Percentiles rank a stretch among this genome's conserved stretches.
Conservation (phyloP, 129 eudicot genomes). For the Pittosporum tobira region DNA sequence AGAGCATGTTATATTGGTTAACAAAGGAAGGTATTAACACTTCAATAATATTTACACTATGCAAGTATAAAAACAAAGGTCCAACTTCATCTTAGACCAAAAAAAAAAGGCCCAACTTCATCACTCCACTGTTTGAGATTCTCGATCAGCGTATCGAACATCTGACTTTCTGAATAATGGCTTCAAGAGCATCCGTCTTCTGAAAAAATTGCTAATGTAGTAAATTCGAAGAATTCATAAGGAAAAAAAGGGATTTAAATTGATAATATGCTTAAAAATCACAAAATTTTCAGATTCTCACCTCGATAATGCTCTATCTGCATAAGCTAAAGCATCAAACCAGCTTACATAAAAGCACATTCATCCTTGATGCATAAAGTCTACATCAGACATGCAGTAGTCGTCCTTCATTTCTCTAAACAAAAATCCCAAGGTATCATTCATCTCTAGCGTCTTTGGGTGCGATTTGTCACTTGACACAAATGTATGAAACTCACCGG, state of each 20-base stretch:
- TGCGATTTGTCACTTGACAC: conserved; percentile 25
- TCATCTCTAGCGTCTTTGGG: conserved; percentile 14
- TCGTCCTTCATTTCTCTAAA: conserved; percentile 13
- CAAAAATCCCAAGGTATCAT: conserved; percentile 19
- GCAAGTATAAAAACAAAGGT: too few relatives aligned
- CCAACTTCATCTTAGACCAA: too few relatives aligned
- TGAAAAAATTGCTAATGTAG: too few relatives aligned
- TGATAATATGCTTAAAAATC: too few relatives aligned
- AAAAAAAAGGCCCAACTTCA: too few relatives aligned
- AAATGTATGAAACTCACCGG: conserved; percentile 25
- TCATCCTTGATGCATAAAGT: conserved; percentile 1
- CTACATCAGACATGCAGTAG: neutral
- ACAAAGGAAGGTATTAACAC: too few relatives aligned
- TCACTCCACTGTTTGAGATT: too few relatives aligned
- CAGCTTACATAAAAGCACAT: neutral
- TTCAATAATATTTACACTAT: too few relatives aligned
- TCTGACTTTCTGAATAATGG: too few relatives aligned
- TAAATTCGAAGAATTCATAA: neutral
- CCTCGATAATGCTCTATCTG: neutral
- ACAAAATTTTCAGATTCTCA: neutral
- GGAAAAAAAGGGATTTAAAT: neutral
- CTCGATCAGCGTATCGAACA: too few relatives aligned
- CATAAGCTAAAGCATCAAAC: neutral
- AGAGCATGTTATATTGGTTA: too few relatives aligned
- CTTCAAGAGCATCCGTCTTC: too few relatives aligned